Conservation (phyloP, 139 green algal genomes). For the Coelastrella sp. region DNA sequence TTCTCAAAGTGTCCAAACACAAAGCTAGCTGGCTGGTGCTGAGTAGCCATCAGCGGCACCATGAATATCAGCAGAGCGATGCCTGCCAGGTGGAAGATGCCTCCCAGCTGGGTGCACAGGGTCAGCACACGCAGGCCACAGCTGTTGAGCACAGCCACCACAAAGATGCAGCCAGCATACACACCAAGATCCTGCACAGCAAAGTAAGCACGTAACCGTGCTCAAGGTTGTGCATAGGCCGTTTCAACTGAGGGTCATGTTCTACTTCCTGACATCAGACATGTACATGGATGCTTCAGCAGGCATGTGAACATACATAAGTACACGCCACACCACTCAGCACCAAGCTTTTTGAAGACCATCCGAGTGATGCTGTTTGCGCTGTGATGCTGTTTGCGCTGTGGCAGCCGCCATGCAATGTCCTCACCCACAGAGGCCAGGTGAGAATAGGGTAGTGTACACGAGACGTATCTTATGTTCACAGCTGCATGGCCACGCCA, state of each 20-base stretch:
- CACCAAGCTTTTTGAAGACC: too few species aligned
- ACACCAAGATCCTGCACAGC: conserved; percentile 49
- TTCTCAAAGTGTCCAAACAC: conserved; percentile 58
- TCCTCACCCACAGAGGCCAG: too few species aligned
- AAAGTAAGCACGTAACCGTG: neutral
- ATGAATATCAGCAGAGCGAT: conserved; percentile 47
- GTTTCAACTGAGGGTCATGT: neutral
- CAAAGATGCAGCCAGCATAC: conserved; percentile 48
- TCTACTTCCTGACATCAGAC: too few species aligned
- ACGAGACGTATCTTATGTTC: neutral
- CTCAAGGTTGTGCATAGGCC: neutral
- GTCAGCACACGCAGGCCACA: conserved; percentile 40
- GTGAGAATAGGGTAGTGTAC: too few species aligned
- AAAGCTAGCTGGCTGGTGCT: conserved; percentile 37
- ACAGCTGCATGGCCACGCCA: neutral
- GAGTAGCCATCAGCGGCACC: conserved; percentile 47
- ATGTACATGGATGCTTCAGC: too few species aligned
- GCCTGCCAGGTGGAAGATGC: conserved; percentile 47
- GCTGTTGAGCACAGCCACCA: conserved; percentile 54
- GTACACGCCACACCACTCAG: too few species aligned
- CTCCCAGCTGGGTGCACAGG: conserved; percentile 10
- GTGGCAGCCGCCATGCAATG: too few species aligned
- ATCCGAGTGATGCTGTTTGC: too few species aligned
- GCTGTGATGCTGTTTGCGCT: too few species aligned
- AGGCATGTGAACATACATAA: too few species aligned